Percentiles rank a stretch among this genome's conserved stretches.
Conservation (phyloP, 169 alveolate species). For the Babesia divergens region DNA sequence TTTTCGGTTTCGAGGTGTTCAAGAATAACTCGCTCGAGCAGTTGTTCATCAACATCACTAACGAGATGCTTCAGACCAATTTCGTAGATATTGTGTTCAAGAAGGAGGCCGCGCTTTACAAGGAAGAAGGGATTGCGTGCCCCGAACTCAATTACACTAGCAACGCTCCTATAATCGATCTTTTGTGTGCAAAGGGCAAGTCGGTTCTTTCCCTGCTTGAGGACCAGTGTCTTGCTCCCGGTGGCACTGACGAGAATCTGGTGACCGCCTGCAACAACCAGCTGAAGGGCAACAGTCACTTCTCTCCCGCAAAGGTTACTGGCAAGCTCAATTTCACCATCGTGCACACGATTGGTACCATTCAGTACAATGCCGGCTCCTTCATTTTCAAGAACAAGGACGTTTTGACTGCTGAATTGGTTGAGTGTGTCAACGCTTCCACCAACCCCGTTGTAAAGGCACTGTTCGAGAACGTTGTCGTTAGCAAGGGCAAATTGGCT, state of each 20-base stretch:
- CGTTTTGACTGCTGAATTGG: constrained; percentile 84
- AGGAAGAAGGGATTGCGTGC: constrained; percentile 81
- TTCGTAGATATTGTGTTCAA: constrained; percentile 94
- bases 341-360: constrained; percentile 81
- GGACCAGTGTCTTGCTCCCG: constrained; percentile 91
- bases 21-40: constrained; percentile 93
- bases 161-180: constrained; percentile 68
- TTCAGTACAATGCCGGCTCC: constrained; percentile 75
- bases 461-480: constrained; percentile 80
- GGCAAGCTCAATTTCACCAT: constrained; percentile 79
- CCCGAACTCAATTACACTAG: constrained; percentile 80
- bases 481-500: constrained; percentile 85
- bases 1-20: constrained; percentile 95
- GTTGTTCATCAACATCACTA: constrained; percentile 92
- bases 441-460: constrained; percentile 71
- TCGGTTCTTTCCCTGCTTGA: constrained; percentile 82
- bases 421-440: constrained; percentile 80
- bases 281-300: constrained; percentile 66
- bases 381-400: constrained; percentile 83
- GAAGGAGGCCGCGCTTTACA: constrained; percentile 84
- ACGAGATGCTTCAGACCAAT: constrained; percentile 92
- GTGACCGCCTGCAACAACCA: constrained; percentile 74
- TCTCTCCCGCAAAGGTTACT: constrained; percentile 81
- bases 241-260: constrained; percentile 85
- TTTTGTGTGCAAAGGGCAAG: constrained; percentile 69